Conservation (phyloP, 176 grass and related monocot species). For the Tuctoria greenei region DNA sequence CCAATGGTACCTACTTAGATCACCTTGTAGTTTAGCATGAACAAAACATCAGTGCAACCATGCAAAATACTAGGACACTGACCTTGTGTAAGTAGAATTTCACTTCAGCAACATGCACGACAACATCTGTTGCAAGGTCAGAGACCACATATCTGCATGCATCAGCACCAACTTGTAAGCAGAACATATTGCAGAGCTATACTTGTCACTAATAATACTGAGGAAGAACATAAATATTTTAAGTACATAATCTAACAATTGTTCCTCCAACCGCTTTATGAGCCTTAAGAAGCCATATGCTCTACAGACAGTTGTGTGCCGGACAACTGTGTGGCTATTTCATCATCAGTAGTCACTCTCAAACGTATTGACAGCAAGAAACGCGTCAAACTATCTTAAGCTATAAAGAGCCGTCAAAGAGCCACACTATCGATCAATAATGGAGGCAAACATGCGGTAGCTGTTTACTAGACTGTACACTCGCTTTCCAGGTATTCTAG, state of each 20-base stretch:
- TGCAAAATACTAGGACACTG: constrained; percentile 9
- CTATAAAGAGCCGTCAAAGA: constrained; percentile 30
- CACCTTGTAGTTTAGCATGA: too few relatives aligned
- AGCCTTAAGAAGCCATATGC: not conserved
- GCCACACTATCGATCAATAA: constrained; percentile 32
- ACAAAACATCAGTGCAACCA: not conserved
- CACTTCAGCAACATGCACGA: constrained; percentile 62
- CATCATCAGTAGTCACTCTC: constrained; percentile 26
- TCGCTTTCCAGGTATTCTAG: constrained; percentile 49
- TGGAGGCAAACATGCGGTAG: constrained; percentile 40
- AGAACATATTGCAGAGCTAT: constrained; percentile 6
- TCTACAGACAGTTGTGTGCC: not conserved
- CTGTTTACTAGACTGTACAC: constrained; percentile 28
- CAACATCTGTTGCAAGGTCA: constrained; percentile 85
- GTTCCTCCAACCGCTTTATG: not conserved
- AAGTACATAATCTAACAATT: not conserved
- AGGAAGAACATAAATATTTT: not conserved
- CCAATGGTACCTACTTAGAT: too few relatives aligned
- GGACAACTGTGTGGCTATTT: not conserved
- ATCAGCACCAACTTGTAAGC: constrained; percentile 26
- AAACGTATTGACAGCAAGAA: constrained; percentile 32
- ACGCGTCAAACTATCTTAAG: constrained; percentile 19
- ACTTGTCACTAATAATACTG: not conserved
- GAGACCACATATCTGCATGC: constrained; percentile 74
- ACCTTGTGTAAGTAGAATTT: constrained; percentile 97